These are phyloP conservation scores for Pezizomycotina sp. DNA, from an alignment of 2,329 filamentous ascomycete genomes.

Conservation along the genomic window DNA sequence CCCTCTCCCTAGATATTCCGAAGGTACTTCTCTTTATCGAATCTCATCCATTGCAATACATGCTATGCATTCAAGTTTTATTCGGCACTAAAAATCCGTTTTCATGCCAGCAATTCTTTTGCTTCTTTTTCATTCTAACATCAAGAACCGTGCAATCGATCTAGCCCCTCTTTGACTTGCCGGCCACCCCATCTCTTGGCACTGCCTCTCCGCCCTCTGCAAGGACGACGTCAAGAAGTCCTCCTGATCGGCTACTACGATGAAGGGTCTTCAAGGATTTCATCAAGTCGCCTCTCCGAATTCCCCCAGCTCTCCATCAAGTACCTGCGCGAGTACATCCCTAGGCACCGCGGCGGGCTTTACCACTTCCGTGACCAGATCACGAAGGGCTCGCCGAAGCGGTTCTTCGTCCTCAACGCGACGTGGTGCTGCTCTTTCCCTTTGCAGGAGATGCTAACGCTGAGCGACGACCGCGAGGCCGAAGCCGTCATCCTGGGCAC, in stretches of 20 bases:
- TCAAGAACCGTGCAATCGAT: neutral
- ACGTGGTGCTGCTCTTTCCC: slow-evolving; percentile 99
- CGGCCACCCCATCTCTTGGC: slow-evolving; percentile 94
- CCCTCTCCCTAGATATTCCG: slow-evolving; percentile 84
- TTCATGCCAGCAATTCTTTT: slow-evolving; percentile 5
- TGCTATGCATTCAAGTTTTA: slow-evolving; percentile 3
- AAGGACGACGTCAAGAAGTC: slow-evolving; percentile 87
- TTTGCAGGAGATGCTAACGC: slow-evolving; percentile 80
- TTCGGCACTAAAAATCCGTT: slow-evolving; percentile 1
- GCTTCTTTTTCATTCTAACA: neutral
- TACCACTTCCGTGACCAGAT: slow-evolving; percentile 99
- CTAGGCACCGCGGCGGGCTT: slow-evolving; percentile 85
- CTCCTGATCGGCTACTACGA: slow-evolving; percentile 99
- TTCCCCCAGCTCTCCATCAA: slow-evolving; percentile 81
- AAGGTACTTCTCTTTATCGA: slow-evolving; percentile 45
- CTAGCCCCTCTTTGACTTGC: slow-evolving; percentile 95
- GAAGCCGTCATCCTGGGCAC: slow-evolving; percentile 95
- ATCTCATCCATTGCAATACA: slow-evolving; percentile 20
- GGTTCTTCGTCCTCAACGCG: slow-evolving; percentile 93
- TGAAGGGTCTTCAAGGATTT: slow-evolving; percentile 93
- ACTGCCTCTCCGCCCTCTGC: slow-evolving; percentile 81
- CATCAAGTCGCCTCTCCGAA: slow-evolving; percentile 69
- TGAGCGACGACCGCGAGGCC: slow-evolving; percentile 88
- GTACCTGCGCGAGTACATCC: slow-evolving; percentile 95
- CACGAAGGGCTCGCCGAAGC: slow-evolving; percentile 83